These are phyloP conservation scores for Articulospora tetracladia DNA, from an alignment of 495 filamentous ascomycete genomes.

Conservation along the genomic window DNA sequence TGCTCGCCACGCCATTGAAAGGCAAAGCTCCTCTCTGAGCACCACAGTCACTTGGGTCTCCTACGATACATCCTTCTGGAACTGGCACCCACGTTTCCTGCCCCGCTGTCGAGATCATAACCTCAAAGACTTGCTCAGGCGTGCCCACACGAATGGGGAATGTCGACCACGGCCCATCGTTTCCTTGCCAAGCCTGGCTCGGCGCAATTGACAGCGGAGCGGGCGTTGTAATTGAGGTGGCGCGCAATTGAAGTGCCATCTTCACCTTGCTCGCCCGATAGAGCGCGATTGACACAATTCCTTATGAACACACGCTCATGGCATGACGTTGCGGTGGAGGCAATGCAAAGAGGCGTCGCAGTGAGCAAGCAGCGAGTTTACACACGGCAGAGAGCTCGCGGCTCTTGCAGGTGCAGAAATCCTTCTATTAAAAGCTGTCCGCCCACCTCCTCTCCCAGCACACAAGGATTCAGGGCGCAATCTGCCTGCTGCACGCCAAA, in stretches of 20 bases:
- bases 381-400: not conserved
- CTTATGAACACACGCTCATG: not conserved
- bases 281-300: no score
- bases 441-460: not conserved
- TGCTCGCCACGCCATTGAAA: not conserved
- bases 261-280: no score
- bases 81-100: conserved; percentile 36
- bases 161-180: conserved; percentile 37
- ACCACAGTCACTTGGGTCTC: conserved; percentile 19
- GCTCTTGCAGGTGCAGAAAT: not conserved
- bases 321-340: not conserved
- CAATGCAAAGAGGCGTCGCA: not conserved
- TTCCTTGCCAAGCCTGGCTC: conserved; percentile 24
- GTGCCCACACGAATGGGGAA: conserved; percentile 33
- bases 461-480: not conserved
- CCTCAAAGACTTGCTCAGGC: conserved; percentile 37
- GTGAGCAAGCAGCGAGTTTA: no score
- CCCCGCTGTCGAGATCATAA: conserved; percentile 41
- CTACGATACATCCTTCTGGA: conserved; percentile 4
- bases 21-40: conserved; percentile 4
- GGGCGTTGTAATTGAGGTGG: not conserved
- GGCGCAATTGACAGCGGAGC: conserved; percentile 1
- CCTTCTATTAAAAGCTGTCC: not conserved
- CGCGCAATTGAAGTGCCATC: not conserved
- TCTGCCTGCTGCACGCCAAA: not conserved